A percentile compares a stretch with the other conserved stretches of the same genome.
These are phyloP conservation scores for Teunomyces cretensis DNA, from an alignment of 805 yeast genomes.

Conservation along the genomic window DNA sequence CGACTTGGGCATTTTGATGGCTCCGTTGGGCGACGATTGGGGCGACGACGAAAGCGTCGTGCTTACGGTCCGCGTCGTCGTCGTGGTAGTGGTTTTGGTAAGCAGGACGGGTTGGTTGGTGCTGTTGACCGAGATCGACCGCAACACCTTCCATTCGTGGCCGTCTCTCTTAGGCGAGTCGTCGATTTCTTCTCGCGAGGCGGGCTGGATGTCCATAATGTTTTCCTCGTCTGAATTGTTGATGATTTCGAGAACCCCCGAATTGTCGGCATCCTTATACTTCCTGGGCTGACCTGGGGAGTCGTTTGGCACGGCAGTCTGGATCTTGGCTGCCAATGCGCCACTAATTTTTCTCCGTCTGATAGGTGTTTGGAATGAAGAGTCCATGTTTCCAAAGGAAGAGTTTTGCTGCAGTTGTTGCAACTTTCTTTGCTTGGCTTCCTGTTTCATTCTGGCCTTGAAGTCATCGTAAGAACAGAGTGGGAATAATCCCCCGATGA, in stretches of 20 bases:
- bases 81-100: conserved; percentile 46
- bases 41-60: conserved; percentile 37
- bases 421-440: conserved; percentile 37
- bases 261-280: conserved; percentile 31
- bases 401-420: conserved; percentile 27
- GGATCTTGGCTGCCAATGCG: conserved; percentile 64
- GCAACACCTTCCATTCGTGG: conserved; percentile 39
- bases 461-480: conserved; percentile 62
- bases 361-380: conserved; percentile 70
- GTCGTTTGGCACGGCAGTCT: conserved; percentile 80
- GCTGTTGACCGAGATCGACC: conserved; percentile 37
- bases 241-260: conserved; percentile 36
- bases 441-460: conserved; percentile 51
- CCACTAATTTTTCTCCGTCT: conserved; percentile 67
- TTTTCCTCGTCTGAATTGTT: conserved; percentile 48
- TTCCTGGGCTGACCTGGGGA: conserved; percentile 98
- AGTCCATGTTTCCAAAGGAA: conserved; percentile 33
- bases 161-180: conserved; percentile 25
- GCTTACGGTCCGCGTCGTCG: conserved; percentile 52
- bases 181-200: conserved; percentile 1
- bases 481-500: conserved; percentile 67
- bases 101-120: conserved; percentile 33
- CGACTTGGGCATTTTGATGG: conserved; percentile 25
- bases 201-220: conserved; percentile 15
- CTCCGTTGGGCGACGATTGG: conserved; percentile 21